These are phyloP conservation scores for Pyrenophora graminea DNA, from an alignment of 2,329 filamentous ascomycete species.

Conservation along the genomic window DNA sequence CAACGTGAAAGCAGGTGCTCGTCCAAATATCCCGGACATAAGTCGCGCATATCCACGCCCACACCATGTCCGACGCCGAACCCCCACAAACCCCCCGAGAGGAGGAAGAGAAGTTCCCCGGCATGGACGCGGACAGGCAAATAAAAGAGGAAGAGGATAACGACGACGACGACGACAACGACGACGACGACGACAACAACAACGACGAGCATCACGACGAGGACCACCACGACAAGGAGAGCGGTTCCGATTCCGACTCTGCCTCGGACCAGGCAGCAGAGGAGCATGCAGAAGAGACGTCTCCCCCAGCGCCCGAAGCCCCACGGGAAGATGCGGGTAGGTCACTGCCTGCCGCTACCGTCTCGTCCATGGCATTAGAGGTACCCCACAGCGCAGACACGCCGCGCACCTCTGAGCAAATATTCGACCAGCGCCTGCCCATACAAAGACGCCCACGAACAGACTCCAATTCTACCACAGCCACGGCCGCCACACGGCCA, in stretches of 20 bases:
- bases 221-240: conserved; percentile 8
- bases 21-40: conserved; percentile 13
- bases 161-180: conserved; percentile 2
- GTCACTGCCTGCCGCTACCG: conserved; percentile 23
- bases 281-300: conserved; percentile 12
- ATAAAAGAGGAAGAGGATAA: conserved; percentile 5
- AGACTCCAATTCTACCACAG: conserved; percentile 62
- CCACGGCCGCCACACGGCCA: conserved; percentile 56
- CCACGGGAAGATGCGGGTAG: conserved; percentile 23
- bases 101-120: conserved; percentile 8
- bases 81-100: conserved; percentile 17
- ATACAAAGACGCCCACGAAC: conserved; percentile 54
- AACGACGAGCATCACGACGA: too few relatives aligned
- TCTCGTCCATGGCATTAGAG: conserved; percentile 27
- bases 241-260: conserved; percentile 25
- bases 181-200: too few relatives aligned
- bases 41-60: conserved; percentile 16
- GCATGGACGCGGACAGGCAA: not conserved
- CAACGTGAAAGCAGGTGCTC: conserved; percentile 14
- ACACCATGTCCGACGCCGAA: conserved; percentile 44
- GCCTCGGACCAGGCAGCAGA: conserved; percentile 16
- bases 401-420: conserved; percentile 39
- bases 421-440: conserved; percentile 41
- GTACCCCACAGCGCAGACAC: conserved; percentile 34
- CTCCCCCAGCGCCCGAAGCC: conserved; percentile 18